Base-by-base conservation (phyloP, 2,329 filamentous ascomycete genomes). In the Alternaria atra region DNA sequence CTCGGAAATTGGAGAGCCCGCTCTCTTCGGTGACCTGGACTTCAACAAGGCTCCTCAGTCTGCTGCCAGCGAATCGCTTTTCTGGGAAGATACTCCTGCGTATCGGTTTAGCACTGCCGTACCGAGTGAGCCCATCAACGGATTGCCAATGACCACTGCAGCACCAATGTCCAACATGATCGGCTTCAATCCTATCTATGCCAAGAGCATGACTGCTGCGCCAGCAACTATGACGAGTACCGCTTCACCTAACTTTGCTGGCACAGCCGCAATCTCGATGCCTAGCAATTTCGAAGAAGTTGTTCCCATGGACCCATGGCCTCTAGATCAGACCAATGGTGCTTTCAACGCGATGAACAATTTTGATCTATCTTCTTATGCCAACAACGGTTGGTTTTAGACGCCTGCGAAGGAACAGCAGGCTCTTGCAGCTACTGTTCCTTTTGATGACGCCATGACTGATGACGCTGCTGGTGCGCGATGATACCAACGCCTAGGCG, bases 1-100 rank as follows among this genome's bases (percentile, higher is more conserved):
- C 37, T 80, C 79, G 13, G 79, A 81, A 50, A 71, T 77, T 50
- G 79, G 76, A 34, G 79, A 80, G 25, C 68, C 73, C 17, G 63
- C 66, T 10, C 61, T 73, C 12, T 76, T 78, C 37, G 71, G 70
- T 44, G 75, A 79, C 34, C n/a, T 78, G 60, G 77, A 79, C 23
- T 68, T 72, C 60, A 76, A 69, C 60, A 76, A 69, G 30, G 55
- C 66, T 37, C 67, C 75, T 10, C 73, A 69, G 27, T 74, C 77
- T 29, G 62, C 72, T 52, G 69, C 71, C 17, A 73, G 68, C 64
- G 77, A 79, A 50, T 66, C 70, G 5, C 62, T 77, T 32, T 77
- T 77, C 62, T 79, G 77, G 76, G 76, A 78, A 59, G 77, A 80
- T 53, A 72, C 70, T 37, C 75, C 74, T 37, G 72, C 74, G 40